Evolutionary conservation across 768 basidiomycete species (phyloP), one percentile per base, ranked within the genome.

Genomic region (Boletus patriciae): DNA sequence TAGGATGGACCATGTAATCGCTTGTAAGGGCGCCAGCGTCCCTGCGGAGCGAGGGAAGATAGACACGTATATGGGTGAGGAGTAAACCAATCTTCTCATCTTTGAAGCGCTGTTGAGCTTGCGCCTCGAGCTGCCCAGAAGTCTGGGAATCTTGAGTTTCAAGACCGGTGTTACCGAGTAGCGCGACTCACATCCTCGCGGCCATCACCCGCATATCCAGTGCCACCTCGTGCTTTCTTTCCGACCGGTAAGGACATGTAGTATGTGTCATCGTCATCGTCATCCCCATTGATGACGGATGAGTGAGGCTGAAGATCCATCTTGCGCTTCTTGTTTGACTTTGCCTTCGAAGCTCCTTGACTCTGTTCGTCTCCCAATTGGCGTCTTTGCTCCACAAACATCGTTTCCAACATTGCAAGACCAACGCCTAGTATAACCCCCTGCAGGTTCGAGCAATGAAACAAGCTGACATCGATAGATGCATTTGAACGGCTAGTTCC

Each of bases 1-100:
- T 95, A 2, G 94, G 94, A 65, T 94, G 91, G n/a, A 89, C 87
- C 65, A 94, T 81, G 66, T 91, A 95, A 75, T 98, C 95, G 61
- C 92, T 93, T 2, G 92, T 83, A 59, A 83, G 83, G 38, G 86
- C 86, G 16, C 92, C 93, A 12, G 84, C 87, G 19, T 77, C 73
- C 46, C 94, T 84, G 61, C 88, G 82, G 11, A 93, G 74, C 38
- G 87, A 88, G 0, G 95, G 95, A 11, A 98, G 82, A 69, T 87
- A 98, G 3, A 84, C 77, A n/a, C 92, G 85, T 50, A 97, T 86
- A 53, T 81, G 79, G 4, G 76, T 74, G 41, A 98, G 80, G 23
- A 95, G 75, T 3, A 76, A 74, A 16, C 85, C 85, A 9, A 94
- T 84, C 62, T 79, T 86, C 65, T 82, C 81, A 62, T 98, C 95